These are phyloP conservation scores for Agrocybe praecox DNA, from an alignment of 768 basidiomycete species.

Conservation along the genomic window DNA sequence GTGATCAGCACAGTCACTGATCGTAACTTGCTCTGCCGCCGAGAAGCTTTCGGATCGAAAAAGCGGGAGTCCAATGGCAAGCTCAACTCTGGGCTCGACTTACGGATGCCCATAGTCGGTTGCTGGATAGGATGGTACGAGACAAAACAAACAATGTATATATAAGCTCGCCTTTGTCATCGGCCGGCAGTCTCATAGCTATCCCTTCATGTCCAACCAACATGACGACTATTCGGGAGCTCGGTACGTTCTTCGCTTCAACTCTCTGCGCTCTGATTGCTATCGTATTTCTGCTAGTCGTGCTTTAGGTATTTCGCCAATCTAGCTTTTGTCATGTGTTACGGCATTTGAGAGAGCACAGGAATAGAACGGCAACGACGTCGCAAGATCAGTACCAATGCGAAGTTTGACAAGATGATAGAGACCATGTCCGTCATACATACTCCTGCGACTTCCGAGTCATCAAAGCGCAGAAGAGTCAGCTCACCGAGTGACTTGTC, in stretches of 20 bases:
- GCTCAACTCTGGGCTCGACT: too few relatives aligned
- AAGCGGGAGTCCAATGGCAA: background rate
- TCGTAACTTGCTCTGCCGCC: background rate
- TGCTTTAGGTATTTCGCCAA: background rate
- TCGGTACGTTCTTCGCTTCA: background rate
- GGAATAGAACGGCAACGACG: conserved; percentile 38
- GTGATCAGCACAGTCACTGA: background rate
- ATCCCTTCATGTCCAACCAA: background rate
- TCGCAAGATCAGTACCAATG: conserved; percentile 45
- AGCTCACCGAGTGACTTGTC: conserved; percentile 37
- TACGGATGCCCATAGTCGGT: too few relatives aligned
- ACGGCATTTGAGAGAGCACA: background rate
- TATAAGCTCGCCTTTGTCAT: too few relatives aligned
- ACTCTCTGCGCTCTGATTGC: background rate
- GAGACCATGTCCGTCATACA: conserved; percentile 48
- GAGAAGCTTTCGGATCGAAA: too few relatives aligned
- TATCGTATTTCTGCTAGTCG: background rate
- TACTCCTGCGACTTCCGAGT: conserved; percentile 7
- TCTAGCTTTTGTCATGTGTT: background rate
- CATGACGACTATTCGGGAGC: background rate
- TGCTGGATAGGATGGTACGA: too few relatives aligned
- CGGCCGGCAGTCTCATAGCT: too few relatives aligned
- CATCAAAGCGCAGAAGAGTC: conserved; percentile 26
- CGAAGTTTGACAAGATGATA: conserved; percentile 70
- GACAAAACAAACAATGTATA: too few relatives aligned